These are phyloP conservation scores for Tetratostichococcus sp. DNA, from an alignment of 139 green algal species.

Conservation along the genomic window DNA sequence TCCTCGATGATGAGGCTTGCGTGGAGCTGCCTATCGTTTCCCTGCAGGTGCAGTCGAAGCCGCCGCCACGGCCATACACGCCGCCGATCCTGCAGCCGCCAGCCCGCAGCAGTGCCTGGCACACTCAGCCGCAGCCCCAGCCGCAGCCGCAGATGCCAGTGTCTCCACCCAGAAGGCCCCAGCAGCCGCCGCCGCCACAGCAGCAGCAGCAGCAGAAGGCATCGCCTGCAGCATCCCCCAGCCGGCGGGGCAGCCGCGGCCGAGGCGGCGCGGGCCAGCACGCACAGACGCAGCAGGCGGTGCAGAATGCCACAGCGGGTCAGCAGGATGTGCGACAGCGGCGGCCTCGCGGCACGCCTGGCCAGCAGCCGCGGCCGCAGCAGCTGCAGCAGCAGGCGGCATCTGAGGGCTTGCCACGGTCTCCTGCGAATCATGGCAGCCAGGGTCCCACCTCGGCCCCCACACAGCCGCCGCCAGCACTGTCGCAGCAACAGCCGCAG, in stretches of 20 bases:
- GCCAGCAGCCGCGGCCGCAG: too few relatives aligned
- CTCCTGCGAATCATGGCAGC: too few relatives aligned
- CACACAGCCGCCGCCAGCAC: too few relatives aligned
- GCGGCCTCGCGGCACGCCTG: too few relatives aligned
- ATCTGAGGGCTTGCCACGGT: background rate
- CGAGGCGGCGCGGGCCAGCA: background rate
- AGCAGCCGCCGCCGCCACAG: too few relatives aligned
- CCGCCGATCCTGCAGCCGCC: background rate
- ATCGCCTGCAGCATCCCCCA: background rate
- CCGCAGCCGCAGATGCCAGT: background rate
- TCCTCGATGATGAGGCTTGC: too few relatives aligned
- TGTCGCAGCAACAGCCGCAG: background rate
- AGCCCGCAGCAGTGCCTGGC: background rate
- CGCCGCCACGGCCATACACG: too few relatives aligned
- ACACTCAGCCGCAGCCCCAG: background rate
- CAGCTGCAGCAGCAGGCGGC: too few relatives aligned
- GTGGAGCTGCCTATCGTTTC: too few relatives aligned
- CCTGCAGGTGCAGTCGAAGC: background rate
- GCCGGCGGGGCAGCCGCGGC: background rate
- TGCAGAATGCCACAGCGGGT: background rate
- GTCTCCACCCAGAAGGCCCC: background rate
- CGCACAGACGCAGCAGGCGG: background rate
- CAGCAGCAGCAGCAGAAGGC: constrained; percentile 3
- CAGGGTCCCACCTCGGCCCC: background rate
- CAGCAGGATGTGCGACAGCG: too few relatives aligned